Evolutionary conservation across 768 basidiomycete genomes (phyloP), one percentile per base, ranked within the genome.

Genomic region (Suillus plorans): DNA sequence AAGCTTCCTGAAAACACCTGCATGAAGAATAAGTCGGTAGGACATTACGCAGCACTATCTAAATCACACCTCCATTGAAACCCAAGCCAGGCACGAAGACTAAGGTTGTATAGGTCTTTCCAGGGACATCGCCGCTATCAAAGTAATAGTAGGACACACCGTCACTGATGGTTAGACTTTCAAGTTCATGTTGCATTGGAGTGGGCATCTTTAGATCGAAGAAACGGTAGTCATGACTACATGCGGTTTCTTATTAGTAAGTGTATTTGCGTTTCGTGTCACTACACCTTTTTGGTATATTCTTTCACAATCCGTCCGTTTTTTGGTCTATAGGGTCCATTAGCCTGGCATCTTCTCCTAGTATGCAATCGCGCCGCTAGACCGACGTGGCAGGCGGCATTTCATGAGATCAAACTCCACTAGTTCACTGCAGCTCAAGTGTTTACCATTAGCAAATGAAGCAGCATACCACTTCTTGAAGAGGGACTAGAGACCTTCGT

Each of bases 1-100:
- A 10, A 73, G 59, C 41, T 68, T 73, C 52, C 47, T 63, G 56
- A 63, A 66, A 8, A 66, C 47, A 22, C 62, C 65, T 66, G 22
- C 36, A 37, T 16, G 37, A 22, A 14, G 22, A 16, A 39, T 57
- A 37, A 57, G 22, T 57, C n/a, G 25, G 8, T n/a, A 7, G 22
- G 14, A 37, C n/a, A 7, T 39, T 8, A 22, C 3, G 37, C 22
- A 57, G 16, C 18, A 37, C n/a, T 6, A n/a, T 57, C 22, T 18
- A 16, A 57, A 37, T 22, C 52, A 16, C 16, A 61, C 66, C 64
- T 36, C 49, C 66, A 47, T 66, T 64, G 36, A 66, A 66, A 52
- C 63, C 59, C 66, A 57, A 45, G 16, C 66, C 66, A 55, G 49
- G 66, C n/a, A 66, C 41, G 18, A 60, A 64, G 14, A 66, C 63